Conservation (phyloP, 2,329 filamentous ascomycete species). For the Fusarium piperis region DNA sequence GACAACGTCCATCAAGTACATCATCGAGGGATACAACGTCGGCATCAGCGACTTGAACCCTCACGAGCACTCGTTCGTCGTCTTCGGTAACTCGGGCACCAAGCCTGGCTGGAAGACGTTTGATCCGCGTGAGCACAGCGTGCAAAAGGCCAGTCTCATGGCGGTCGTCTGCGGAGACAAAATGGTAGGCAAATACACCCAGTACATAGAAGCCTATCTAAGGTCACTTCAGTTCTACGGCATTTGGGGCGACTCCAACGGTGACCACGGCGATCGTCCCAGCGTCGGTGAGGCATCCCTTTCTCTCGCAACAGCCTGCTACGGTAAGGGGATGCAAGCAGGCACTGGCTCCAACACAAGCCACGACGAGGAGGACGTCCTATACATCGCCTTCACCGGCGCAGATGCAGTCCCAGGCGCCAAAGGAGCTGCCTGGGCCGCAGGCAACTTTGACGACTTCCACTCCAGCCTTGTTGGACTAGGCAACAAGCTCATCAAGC, state of each 20-base stretch:
- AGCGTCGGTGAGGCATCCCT: constrained; percentile 63
- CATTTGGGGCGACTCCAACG: constrained; percentile 68
- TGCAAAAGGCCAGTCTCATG: constrained; percentile 62
- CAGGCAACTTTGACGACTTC: constrained; percentile 56
- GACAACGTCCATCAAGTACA: constrained; percentile 55
- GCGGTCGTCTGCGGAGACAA: constrained; percentile 63
- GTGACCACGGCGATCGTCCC: constrained; percentile 53
- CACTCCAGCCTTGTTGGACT: constrained; percentile 1
- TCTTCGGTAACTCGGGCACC: constrained; percentile 60
- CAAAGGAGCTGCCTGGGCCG: constrained; percentile 61
- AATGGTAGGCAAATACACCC: constrained; percentile 45
- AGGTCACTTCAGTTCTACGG: constrained; percentile 56
- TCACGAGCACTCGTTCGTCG: constrained; percentile 63
- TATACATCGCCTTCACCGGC: constrained; percentile 68
- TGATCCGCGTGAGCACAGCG: constrained; percentile 51
- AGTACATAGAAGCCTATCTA: neutral
- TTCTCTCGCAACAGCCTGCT: constrained; percentile 63
- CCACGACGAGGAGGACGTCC: constrained; percentile 63
- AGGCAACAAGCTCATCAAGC: constrained; percentile 2
- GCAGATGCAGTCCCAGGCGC: constrained; percentile 62
- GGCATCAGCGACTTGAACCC: constrained; percentile 58
- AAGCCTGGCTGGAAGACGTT: constrained; percentile 49
- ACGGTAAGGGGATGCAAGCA: constrained; percentile 59
- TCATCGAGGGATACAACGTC: constrained; percentile 48
- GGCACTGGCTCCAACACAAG: constrained; percentile 48